Base-by-base conservation (phyloP, 73 alveolate genomes). In the Symbiodinium pilosum region DNA sequence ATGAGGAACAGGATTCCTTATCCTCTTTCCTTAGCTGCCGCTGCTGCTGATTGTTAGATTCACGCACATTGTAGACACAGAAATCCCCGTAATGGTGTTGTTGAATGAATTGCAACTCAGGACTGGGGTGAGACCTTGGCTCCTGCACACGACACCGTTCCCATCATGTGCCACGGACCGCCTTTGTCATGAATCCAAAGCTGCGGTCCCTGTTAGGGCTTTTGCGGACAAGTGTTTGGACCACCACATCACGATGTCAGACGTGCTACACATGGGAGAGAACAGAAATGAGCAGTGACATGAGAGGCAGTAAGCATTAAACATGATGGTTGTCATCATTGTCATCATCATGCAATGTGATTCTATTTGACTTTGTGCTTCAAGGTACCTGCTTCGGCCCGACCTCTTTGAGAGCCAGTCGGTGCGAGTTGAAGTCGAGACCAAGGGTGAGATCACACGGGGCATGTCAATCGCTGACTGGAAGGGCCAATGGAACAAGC, bases 81-180 rank as follows among this genome's bases (percentile, higher is more conserved):
- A 5, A 16, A 30, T 16, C 30, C 32, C 26, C 32, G 73, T 54
- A 11, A 54, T 54, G 73, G 73, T 54, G 73, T 6, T 54, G 73
- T 6, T 54, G 73, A 7, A 24, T 6, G 1, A 18, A 30, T 64
- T 20, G 30, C 28, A 21, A 3, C 94, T 56, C 26, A 89, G 95
- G 95, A 89, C 39, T 89, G 95, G 95, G 95, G 95, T 30, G 95
- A 89, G 95, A 68, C 95, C 18, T 30, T 89, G 34, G 95, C 95
- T 1, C 95, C 95, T n/a, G 95, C 95, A 26, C 95, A 89, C 75
- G 95, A 89, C 73, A 39, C 87, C 18, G 73, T 89, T 30, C 95
- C 95, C 43, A 89, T 89, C 95, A 89, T 89, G 95, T 34, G 87
- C 41, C n/a, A n/a, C n/a, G n/a, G n/a, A n/a, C n/a, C n/a, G n/a